Base-by-base conservation (phyloP, 179 eudicot species). In the Vitellaria paradoxa region DNA sequence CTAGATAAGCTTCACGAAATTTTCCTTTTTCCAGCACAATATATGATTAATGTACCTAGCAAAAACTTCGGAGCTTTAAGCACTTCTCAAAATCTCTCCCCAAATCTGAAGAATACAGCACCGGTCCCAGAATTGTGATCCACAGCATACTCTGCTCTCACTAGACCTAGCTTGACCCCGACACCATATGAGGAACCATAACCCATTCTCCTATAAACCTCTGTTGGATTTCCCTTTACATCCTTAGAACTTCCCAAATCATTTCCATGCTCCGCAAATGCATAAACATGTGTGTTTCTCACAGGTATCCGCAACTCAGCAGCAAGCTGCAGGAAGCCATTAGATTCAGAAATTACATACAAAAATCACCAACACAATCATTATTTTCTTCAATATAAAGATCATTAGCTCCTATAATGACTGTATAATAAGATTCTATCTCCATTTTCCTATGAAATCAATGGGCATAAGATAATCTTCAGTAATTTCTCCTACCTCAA, bases 111-210 rank as follows among this genome's bases (percentile, higher is more conserved):
- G 90, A 96, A 96, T 57, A 96, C 56, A 9, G 96, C 84, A 40
- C 98, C 99, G 23, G 95, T 93, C 18, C 98, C 98, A 20, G 98
- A 89, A 79, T 96, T 96, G 77, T 92, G 93, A 74, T 96, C 99
- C 74, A 93, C 85, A 18, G 99, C 99, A 83, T 96, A 96, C 81
- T 96, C 99, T 0, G 96, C 98, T 73, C 99, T 89, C 13, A 96
- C 97, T 57, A 93, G 83, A 50, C 98, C 98, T 70, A 96, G 86
- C 87, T 96, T 96, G 23, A 84, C 87, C 64, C 99, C 99, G 65
- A 77, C 88, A 46, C 99, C 99, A 79, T 93, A 96, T 0, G 99
- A 96, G 9, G 99, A 96, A 23, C 99, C 99, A 15, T 87, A 87
- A 14, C 99, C 99, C 88, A 89, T 79, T 82, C 97, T 85, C 81